Percentiles rank a stretch among this genome's conserved stretches.
These are phyloP conservation scores for Apiospora phragmitis DNA, from an alignment of 2,329 filamentous ascomycete species.

Conservation along the genomic window DNA sequence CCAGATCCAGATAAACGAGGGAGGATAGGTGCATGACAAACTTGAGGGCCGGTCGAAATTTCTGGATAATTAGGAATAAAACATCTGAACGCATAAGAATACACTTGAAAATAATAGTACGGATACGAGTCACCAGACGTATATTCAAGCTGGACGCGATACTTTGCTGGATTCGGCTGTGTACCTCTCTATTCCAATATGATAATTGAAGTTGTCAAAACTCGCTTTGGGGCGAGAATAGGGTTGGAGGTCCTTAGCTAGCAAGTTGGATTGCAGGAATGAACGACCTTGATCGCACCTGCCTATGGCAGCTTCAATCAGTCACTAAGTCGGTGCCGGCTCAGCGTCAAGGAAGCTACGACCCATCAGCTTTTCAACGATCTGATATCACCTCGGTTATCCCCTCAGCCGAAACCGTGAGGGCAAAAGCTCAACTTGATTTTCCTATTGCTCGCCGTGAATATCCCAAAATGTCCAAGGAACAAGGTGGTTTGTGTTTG, in stretches of 20 bases:
- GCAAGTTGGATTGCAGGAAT: background rate
- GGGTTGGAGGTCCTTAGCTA: background rate
- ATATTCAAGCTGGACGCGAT: background rate
- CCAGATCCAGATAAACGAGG: background rate
- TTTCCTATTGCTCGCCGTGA: background rate
- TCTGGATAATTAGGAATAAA: background rate
- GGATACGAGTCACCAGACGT: background rate
- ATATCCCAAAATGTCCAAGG: too few species aligned
- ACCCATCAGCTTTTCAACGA: background rate
- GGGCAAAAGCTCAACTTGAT: background rate
- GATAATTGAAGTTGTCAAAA: background rate
- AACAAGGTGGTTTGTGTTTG: background rate
- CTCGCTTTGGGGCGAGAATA: background rate
- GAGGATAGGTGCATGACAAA: too few species aligned
- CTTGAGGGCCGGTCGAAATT: background rate
- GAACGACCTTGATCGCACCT: background rate
- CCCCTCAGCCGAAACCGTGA: background rate
- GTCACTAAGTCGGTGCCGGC: background rate
- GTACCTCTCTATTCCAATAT: background rate
- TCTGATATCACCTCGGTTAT: background rate
- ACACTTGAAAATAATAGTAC: background rate
- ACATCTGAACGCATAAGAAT: background rate
- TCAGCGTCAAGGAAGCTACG: background rate
- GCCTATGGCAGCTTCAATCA: background rate
- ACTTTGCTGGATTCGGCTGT: background rate